Conservation (phyloP, 2,329 filamentous ascomycete genomes). For the Aureobasidium sp. region DNA sequence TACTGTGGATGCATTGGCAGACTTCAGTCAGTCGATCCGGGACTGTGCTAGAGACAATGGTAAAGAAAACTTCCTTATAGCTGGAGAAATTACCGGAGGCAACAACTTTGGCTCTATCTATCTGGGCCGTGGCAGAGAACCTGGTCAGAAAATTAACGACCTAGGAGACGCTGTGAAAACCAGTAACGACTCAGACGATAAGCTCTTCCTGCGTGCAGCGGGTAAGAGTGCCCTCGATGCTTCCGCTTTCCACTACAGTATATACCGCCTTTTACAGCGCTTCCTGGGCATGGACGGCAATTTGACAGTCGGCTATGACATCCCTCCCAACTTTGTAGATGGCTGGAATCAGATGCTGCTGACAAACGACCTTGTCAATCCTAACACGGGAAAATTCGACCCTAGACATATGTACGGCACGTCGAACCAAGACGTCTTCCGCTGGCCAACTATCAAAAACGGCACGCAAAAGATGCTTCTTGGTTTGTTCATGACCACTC, state of each 20-base stretch:
- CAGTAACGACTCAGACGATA: conserved; percentile 37
- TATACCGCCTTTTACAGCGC: conserved; percentile 53
- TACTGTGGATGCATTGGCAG: conserved; percentile 54
- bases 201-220: conserved; percentile 44
- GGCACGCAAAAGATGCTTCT: conserved; percentile 52
- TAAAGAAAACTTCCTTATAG: conserved; percentile 58
- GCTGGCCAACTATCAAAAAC: conserved; percentile 53
- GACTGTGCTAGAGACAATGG: conserved; percentile 50
- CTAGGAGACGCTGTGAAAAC: conserved; percentile 43
- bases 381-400: conserved; percentile 54
- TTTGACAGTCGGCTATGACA: conserved; percentile 36
- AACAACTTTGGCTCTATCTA: conserved; percentile 56
- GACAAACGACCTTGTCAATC: conserved; percentile 54
- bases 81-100: conserved; percentile 58
- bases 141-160: conserved; percentile 43
- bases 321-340: conserved; percentile 44
- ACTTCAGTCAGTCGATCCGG: conserved; percentile 51
- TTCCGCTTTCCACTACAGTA: conserved; percentile 57
- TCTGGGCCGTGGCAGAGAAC: conserved; percentile 54
- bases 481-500: conserved; percentile 52
- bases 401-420: conserved; percentile 56
- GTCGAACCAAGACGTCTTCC: conserved; percentile 60
- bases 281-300: conserved; percentile 56
- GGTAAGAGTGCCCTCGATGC: conserved; percentile 51
- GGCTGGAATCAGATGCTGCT: conserved; percentile 51